phyloP scores from a whole-genome alignment of 2,329 filamentous ascomycete genomes.

The Coniochaeta ligniaria region DNA sequence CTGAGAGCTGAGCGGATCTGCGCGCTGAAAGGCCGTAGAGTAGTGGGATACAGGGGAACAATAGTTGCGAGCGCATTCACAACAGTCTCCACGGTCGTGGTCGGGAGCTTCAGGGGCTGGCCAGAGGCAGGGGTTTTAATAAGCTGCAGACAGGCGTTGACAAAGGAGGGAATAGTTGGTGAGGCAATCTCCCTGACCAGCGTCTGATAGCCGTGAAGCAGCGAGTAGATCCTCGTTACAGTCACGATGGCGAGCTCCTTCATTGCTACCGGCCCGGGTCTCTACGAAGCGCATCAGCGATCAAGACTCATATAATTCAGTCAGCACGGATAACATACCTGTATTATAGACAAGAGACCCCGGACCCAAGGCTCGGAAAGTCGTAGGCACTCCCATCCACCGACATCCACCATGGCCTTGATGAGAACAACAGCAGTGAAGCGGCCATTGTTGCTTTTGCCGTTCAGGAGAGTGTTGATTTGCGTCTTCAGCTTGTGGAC shows the following conservation, averaged over 20 bases:
- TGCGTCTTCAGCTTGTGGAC: slow-evolving; percentile 78
- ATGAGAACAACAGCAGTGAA: slow-evolving; percentile 73
- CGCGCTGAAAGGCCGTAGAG: slow-evolving; percentile 67
- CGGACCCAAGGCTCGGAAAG: slow-evolving; percentile 69
- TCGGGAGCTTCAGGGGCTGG: slow-evolving; percentile 30
- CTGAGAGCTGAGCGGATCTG: slow-evolving; percentile 59
- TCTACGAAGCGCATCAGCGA: slow-evolving; percentile 39
- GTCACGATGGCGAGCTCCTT: slow-evolving; percentile 74
- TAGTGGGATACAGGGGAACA: slow-evolving; percentile 74
- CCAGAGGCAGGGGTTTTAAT: slow-evolving; percentile 36
- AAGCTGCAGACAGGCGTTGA: slow-evolving; percentile 65
- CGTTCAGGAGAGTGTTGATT: slow-evolving; percentile 69
- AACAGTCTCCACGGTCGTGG: slow-evolving; percentile 55
- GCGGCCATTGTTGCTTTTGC: slow-evolving; percentile 64
- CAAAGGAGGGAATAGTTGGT: slow-evolving; percentile 67
- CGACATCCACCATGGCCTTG: slow-evolving; percentile 75
- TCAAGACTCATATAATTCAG: neutral
- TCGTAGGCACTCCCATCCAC: slow-evolving; percentile 75
- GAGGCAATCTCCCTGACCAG: slow-evolving; percentile 83
- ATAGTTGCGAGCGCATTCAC: slow-evolving; percentile 66
- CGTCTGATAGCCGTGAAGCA: slow-evolving; percentile 76
- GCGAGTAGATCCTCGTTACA: slow-evolving; percentile 74
- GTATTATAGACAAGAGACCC: slow-evolving; percentile 66
- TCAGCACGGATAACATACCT: slow-evolving; percentile 36
- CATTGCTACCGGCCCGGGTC: slow-evolving; percentile 66